A percentile compares a stretch with the other conserved stretches of the same genome.
These are phyloP conservation scores for Colletotrichum lini DNA, from an alignment of 2,329 filamentous ascomycete species.

Conservation along the genomic window DNA sequence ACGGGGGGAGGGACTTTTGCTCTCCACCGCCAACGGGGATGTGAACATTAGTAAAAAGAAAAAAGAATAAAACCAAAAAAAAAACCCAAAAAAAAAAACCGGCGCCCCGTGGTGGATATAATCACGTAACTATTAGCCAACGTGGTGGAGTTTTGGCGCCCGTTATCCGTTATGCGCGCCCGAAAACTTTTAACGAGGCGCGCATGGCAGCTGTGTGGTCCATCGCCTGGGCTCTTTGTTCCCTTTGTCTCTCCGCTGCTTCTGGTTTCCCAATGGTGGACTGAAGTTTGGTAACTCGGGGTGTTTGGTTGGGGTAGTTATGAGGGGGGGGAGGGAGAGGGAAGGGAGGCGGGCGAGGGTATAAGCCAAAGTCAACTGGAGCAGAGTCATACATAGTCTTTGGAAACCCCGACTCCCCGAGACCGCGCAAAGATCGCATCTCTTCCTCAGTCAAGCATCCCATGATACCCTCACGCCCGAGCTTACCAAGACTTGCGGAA, in stretches of 20 bases:
- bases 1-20: neutral
- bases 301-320: too few relatives aligned
- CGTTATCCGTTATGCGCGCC: conserved; percentile 19
- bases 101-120: conserved; percentile 17
- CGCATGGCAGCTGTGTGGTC: conserved; percentile 4
- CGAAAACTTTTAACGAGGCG: conserved; percentile 38
- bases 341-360: neutral
- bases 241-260: neutral
- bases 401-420: too few relatives aligned
- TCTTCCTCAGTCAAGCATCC: neutral
- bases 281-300: neutral
- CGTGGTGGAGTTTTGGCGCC: conserved; percentile 22
- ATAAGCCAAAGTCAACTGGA: neutral
- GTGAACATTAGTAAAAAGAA: conserved; percentile 29
- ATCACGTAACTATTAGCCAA: conserved; percentile 41
- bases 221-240: neutral
- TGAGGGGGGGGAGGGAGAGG: neutral
- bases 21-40: conserved; percentile 30
- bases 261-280: neutral
- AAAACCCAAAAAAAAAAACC: too few relatives aligned
- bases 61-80: too few relatives aligned
- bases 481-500: conserved; percentile 12
- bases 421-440: too few relatives aligned
- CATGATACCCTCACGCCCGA: neutral
- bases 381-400: neutral